These are phyloP conservation scores for Aspergillus eucalypticola DNA, from an alignment of 2,329 filamentous ascomycete species.

Conservation along the genomic window DNA sequence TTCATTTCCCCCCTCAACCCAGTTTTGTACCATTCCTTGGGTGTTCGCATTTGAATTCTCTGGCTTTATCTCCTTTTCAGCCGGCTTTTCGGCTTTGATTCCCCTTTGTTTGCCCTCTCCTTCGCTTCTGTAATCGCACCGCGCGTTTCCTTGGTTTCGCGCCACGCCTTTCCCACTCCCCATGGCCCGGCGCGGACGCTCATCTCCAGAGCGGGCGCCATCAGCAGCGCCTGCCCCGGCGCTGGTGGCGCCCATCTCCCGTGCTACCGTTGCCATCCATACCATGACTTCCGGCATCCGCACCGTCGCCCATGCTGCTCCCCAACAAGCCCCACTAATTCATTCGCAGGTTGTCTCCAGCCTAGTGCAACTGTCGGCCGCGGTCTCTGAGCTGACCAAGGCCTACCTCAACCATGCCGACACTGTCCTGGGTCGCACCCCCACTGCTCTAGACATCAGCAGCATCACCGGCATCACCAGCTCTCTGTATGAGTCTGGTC, in stretches of 20 bases:
- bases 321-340: conserved; percentile 26
- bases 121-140: background rate
- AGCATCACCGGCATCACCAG: conserved; percentile 41
- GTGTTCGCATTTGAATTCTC: background rate
- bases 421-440: conserved; percentile 69
- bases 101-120: background rate
- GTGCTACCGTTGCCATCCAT: conserved; percentile 12
- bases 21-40: background rate
- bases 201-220: conserved; percentile 6
- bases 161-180: background rate
- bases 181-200: conserved; percentile 7
- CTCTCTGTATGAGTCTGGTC: conserved; percentile 47
- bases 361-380: conserved; percentile 74
- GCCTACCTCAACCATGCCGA: conserved; percentile 90
- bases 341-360: conserved; percentile 68
- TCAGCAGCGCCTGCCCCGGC: conserved; percentile 2
- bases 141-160: background rate
- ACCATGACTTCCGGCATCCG: conserved; percentile 12
- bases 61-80: background rate
- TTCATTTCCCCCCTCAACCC: background rate
- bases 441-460: conserved; percentile 50
- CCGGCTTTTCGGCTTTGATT: background rate
- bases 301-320: conserved; percentile 3
- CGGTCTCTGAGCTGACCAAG: conserved; percentile 75
- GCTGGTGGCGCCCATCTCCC: conserved; percentile 14